Percentiles rank a stretch among this genome's conserved stretches.
phyloP scores from a whole-genome alignment of 164 flowering plant genomes.

The Hamamelis virginiana region DNA sequence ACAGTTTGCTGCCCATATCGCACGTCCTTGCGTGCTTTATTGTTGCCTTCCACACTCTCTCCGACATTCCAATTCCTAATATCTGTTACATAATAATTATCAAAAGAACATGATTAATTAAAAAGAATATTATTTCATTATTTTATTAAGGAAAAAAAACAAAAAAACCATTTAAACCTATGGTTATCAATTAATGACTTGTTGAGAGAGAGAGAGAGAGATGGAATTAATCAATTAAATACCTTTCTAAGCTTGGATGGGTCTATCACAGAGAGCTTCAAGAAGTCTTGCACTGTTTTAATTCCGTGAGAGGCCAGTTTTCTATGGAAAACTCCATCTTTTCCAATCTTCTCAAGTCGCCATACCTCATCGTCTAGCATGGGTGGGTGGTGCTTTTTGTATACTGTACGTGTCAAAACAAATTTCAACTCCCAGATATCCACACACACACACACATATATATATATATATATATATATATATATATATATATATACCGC shows the following conservation, averaged over 20 bases:
- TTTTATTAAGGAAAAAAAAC: not conserved
- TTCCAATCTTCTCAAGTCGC: conserved; percentile 82
- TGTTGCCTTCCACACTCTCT: conserved; percentile 66
- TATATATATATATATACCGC: too few species aligned
- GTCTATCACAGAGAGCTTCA: conserved; percentile 44
- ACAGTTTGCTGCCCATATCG: conserved; percentile 42
- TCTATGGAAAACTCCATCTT: conserved; percentile 72
- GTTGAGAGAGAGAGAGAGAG: not conserved
- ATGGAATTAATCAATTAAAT: conserved; percentile 10
- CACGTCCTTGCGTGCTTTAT: conserved; percentile 65
- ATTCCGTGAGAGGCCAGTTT: conserved; percentile 41
- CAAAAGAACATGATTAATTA: not conserved
- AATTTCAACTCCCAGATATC: too few species aligned
- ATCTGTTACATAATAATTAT: conserved; percentile 36
- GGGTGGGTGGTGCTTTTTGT: conserved; percentile 87
- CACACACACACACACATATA: too few species aligned
- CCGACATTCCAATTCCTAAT: conserved; percentile 68
- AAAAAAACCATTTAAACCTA: not conserved
- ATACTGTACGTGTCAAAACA: conserved; percentile 39
- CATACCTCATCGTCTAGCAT: conserved; percentile 68
- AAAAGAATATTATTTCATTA: not conserved
- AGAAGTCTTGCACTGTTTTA: conserved; percentile 66
- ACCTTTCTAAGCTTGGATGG: conserved; percentile 48
- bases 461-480: too few species aligned
- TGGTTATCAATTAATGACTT: too few species aligned